Evolutionary conservation across 2,329 filamentous ascomycete genomes (phyloP), one percentile per base, ranked within the genome.

Genomic region (Venturia nashicola): DNA sequence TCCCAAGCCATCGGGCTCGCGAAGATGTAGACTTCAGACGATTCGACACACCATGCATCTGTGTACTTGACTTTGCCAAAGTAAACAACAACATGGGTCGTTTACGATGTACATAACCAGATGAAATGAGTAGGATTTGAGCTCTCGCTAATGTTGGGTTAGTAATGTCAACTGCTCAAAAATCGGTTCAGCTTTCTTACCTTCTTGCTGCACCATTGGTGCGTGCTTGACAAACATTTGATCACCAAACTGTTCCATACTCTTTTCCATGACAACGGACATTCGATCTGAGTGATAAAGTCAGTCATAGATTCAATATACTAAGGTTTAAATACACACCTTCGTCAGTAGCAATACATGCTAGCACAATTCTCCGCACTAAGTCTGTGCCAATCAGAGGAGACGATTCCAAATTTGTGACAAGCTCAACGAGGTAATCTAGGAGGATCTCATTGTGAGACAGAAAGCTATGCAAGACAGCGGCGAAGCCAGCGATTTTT

Each of bases 121-220:
- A 87, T 57, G 84, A 80, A 3, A 97, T 79, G 0, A 96, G 83
- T 2, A 97, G 76, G 7, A 89, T 81, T 74, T 97, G 90, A 1
- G 89, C 83, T 71, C 92, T 88, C 34, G 86, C 91, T 94, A 62
- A 18, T 9, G n/a, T 34, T 59, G 68, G 69, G 69, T 73, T 64
- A 73, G 62, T n/a, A 55, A 27, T 20, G 32, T 8, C 5, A 11
- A 9, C 67, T 68, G 18, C 39, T 51, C 34, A 61, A 61, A 62
- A 12, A 64, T 59, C 39, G 61, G 18, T 3, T 48, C 27, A 8
- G 20, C 18, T 36, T 32, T 48, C 40, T 62, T 76, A 89, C 91
- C 88, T 82, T 97, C 90, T 80, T 99, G 94, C 70, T 92, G 89
- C 46, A 94, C 72, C n/a, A 89, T 83, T 5, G 92, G 87, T 0